Evolutionary conservation across 1,284 basidiomycete species (phyloP), one percentile per base, ranked within the genome.

Genomic region (Golubevia sp.): DNA sequence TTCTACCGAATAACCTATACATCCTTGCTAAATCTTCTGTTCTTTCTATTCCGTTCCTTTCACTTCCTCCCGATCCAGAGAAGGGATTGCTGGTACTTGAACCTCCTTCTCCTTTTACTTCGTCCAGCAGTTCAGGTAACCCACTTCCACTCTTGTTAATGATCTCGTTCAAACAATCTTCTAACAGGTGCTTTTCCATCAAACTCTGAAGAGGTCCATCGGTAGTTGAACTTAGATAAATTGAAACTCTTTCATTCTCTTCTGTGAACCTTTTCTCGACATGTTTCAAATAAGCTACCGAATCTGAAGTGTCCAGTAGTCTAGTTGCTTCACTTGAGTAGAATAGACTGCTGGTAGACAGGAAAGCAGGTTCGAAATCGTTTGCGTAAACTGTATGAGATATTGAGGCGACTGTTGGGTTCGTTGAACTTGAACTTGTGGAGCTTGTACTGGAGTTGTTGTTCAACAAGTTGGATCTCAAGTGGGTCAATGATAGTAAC

Each of bases 321-420:
- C 75, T 64, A 26, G 63, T 62, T 5, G 80, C 73, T 56, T 82
- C 80, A 23, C 71, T 66, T 15, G 57, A 27, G 56, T 79, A 82
- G 63, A 79, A 82, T 21, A 74, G 75, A 2, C 73, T 68, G 15
- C 73, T 68, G 3, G 76, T 75, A 3, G 71, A 65, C 1, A 82
- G 67, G 55, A 82, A 73, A 1, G 75, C 64, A 2, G 79, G 79
- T 54, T 79, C 80, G 52, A 79, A 79, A 55, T 78, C 77, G 53
- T 59, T 65, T 55, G 67, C 66, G 65, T 82, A 82, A 51, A 82
- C 72, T 11, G 74, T 71, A 15, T 61, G 58, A 26, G 49, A 65
- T 11, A 23, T 30, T n/a, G 8, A 24, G 27, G 34, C 52, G 23
- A 5, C 15, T 67, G 62, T 34, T 66, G 60, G 13, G 58, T 50